These are phyloP conservation scores for Neurospora sp. DNA, from an alignment of 495 filamentous ascomycete genomes.

Conservation along the genomic window DNA sequence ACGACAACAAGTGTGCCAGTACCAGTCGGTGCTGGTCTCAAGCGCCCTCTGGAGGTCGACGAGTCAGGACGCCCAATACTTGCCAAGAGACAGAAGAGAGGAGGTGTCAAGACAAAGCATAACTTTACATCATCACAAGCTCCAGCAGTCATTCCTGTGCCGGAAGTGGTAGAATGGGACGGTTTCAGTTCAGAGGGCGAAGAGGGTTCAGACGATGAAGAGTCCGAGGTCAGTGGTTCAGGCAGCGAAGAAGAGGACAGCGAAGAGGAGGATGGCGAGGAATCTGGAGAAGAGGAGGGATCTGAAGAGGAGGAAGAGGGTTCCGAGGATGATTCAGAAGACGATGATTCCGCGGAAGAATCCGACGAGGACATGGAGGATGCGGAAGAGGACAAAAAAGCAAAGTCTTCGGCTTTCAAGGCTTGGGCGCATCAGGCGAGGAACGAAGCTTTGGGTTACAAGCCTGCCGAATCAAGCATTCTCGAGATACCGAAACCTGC, in stretches of 20 bases:
- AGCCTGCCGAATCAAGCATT: slow-evolving; percentile 22
- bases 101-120: slow-evolving; percentile 39
- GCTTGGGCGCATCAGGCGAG: slow-evolving; percentile 81
- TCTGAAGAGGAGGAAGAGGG: slow-evolving; percentile 14
- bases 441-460: slow-evolving; percentile 56
- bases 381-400: slow-evolving; percentile 24
- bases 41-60: slow-evolving; percentile 72
- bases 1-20: slow-evolving; percentile 12
- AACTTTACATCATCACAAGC: slow-evolving; percentile 22
- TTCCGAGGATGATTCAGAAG: slow-evolving; percentile 7
- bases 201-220: slow-evolving; percentile 11
- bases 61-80: slow-evolving; percentile 69
- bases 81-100: slow-evolving; percentile 53
- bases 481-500: slow-evolving; percentile 34
- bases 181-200: slow-evolving; percentile 23
- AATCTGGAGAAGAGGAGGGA: slow-evolving; percentile 8
- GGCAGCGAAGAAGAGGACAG: slow-evolving; percentile 1
- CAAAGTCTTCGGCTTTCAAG: slow-evolving; percentile 70
- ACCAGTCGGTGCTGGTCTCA: slow-evolving; percentile 66
- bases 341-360: slow-evolving; percentile 17
- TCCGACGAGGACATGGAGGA: slow-evolving; percentile 18
- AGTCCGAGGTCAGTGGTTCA: slow-evolving; percentile 8
- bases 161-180: slow-evolving; percentile 28
- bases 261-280: slow-evolving; percentile 9
- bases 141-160: slow-evolving; percentile 6